phyloP scores from a whole-genome alignment of 441 rosid species.

The Monsonia emarginata region DNA sequence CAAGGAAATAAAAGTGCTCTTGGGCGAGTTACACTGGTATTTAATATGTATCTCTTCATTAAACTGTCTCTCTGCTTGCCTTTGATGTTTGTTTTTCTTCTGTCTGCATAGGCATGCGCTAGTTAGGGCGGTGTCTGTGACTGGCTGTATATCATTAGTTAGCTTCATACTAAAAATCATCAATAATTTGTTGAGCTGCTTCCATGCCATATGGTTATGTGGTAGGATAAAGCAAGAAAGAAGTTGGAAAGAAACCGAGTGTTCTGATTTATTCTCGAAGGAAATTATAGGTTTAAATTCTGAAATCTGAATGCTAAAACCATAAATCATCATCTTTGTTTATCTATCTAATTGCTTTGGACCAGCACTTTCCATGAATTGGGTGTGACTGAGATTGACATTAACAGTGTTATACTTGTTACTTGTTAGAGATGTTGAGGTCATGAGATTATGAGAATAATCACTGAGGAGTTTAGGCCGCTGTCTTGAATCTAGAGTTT shows the following conservation, averaged over 20 bases:
- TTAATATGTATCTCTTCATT: not conserved
- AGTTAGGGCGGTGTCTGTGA: not conserved
- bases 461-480: too few relatives aligned
- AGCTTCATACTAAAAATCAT: not conserved
- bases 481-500: too few relatives aligned
- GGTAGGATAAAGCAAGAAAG: not conserved
- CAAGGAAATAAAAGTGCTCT: slow-evolving; percentile 87
- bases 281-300: not conserved
- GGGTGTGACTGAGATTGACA: too few relatives aligned
- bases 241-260: not conserved
- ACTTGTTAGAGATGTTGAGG: too few relatives aligned
- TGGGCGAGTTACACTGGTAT: slow-evolving; percentile 84
- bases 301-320: not conserved
- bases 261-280: not conserved
- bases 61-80: slow-evolving; percentile 4
- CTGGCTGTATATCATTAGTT: not conserved
- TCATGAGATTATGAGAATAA: too few relatives aligned
- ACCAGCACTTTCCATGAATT: not conserved
- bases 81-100: not conserved
- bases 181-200: not conserved
- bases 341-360: not conserved
- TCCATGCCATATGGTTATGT: not conserved
- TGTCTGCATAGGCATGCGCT: not conserved
- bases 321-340: not conserved
- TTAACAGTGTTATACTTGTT: not conserved